Evolutionary conservation across 352 stramenopile species (phyloP).

Genomic region (Pythium coloratum): DNA sequence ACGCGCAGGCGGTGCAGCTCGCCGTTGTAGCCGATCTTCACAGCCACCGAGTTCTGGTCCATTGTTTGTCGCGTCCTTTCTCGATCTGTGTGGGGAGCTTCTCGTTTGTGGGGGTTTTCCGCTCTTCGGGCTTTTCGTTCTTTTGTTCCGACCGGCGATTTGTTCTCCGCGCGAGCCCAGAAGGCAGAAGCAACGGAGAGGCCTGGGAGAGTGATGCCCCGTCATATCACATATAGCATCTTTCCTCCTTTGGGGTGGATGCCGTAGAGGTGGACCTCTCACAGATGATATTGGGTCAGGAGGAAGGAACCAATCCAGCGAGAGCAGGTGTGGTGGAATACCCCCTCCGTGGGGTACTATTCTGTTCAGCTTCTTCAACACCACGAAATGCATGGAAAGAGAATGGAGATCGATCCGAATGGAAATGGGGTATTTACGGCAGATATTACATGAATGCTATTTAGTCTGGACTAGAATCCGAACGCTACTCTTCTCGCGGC

Average conservation of each 20-base stretch:
- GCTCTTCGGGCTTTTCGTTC: background rate
- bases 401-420: background rate
- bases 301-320: too few species aligned
- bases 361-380: background rate
- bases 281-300: background rate
- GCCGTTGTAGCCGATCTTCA: slow-evolving; percentile 79
- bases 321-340: background rate
- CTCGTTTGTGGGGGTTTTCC: background rate
- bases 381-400: background rate
- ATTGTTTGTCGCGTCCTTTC: background rate
- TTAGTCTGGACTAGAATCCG: background rate
- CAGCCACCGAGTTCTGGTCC: slow-evolving; percentile 42
- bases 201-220: background rate
- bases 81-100: background rate
- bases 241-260: background rate
- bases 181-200: background rate
- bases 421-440: background rate
- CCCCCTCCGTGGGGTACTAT: background rate
- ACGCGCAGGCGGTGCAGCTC: slow-evolving; percentile 79
- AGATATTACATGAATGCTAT: background rate
- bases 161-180: background rate
- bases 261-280: background rate
- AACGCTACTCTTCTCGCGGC: background rate
- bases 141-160: background rate
- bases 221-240: background rate